Base-by-base conservation (phyloP, 2,329 filamentous ascomycete species). In the Sclerotinia minor region DNA sequence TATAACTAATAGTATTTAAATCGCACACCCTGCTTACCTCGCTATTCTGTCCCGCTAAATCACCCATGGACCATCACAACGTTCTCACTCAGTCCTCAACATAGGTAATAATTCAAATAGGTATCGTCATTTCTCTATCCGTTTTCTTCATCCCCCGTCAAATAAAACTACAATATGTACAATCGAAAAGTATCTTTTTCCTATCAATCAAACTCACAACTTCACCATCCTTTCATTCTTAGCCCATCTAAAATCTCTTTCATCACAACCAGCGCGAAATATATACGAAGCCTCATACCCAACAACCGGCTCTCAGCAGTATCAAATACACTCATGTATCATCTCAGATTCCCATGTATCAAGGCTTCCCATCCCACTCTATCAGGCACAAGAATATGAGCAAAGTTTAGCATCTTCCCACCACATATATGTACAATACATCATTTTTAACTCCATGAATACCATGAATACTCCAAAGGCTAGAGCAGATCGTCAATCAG, bases 361-460 rank as follows among this genome's bases (percentile, higher is more conserved):
- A 47, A 35, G 7, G 7, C 13, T 7, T 35, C 44, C 44, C n/a
- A 26, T 17, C 29, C 24, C 54, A 32, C 29, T 9, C 21, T 26
- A 65, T 38, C 64, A 59, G 49, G 41, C 17, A 65, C 26, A 65
- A 59, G n/a, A 44, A 65, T 47, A 45, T 38, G 53, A 65, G 54
- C 24, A 58, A 58, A 59, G 29, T 29, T 50, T 35, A 49, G 54
- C 38, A 50, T 65, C 35, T 57, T 57, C 63, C 57, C n/a, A 57
- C 63, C 52, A 65, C 19, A 65, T 59, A 21, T 58, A 59, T 65
- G 53, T 50, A 65, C 59, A n/a, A 29, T n/a, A 50, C 58, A 24
- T 65, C 26, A n/a, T 19, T 64, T 38, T n/a, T 50, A 35, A 24
- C n/a, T 44, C 64, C 64, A 38, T 41, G 53, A 65, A 58, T 53